Conservation (phyloP, 495 filamentous ascomycete genomes). For the Aspergillus kassunensis region DNA sequence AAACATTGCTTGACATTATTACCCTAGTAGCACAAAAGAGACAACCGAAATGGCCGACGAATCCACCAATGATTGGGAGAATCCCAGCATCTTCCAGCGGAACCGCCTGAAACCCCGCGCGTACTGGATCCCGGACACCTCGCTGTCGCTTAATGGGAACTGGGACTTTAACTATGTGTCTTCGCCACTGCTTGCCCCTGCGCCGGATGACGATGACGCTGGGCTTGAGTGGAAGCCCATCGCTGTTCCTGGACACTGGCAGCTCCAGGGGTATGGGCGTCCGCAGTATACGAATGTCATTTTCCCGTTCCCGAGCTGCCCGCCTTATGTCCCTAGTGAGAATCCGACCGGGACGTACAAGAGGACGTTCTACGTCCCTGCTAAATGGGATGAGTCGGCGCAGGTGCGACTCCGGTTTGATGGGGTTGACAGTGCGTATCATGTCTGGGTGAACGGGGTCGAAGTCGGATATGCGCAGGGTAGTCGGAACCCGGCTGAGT, state of each 20-base stretch:
- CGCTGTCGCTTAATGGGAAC: slow-evolving; percentile 49
- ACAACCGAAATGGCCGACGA: background rate
- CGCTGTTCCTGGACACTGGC: slow-evolving; percentile 66
- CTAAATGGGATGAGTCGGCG: slow-evolving; percentile 31
- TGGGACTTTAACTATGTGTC: slow-evolving; percentile 58
- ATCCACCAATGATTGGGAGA: slow-evolving; percentile 13
- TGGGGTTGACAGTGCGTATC: slow-evolving; percentile 64
- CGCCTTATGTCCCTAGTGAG: slow-evolving; percentile 53
- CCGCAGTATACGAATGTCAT: slow-evolving; percentile 63
- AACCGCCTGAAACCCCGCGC: slow-evolving; percentile 60
- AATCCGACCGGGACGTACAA: slow-evolving; percentile 63
- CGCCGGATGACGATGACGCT: slow-evolving; percentile 26
- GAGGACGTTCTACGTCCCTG: slow-evolving; percentile 47
- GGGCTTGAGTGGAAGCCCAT: slow-evolving; percentile 52
- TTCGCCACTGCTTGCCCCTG: slow-evolving; percentile 38
- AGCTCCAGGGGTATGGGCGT: slow-evolving; percentile 60
- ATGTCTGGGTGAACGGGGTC: slow-evolving; percentile 58
- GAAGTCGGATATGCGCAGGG: slow-evolving; percentile 64
- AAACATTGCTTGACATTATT: background rate
- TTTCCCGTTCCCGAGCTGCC: slow-evolving; percentile 58
- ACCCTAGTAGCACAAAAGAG: background rate
- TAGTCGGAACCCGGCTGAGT: slow-evolving; percentile 59
- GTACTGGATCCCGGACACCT: slow-evolving; percentile 52
- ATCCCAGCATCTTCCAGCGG: slow-evolving; percentile 50
- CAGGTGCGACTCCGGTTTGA: slow-evolving; percentile 61